Percentiles rank a stretch among this genome's conserved stretches.
These are phyloP conservation scores for Roridomyces roridus DNA, from an alignment of 768 basidiomycete species.

Conservation along the genomic window DNA sequence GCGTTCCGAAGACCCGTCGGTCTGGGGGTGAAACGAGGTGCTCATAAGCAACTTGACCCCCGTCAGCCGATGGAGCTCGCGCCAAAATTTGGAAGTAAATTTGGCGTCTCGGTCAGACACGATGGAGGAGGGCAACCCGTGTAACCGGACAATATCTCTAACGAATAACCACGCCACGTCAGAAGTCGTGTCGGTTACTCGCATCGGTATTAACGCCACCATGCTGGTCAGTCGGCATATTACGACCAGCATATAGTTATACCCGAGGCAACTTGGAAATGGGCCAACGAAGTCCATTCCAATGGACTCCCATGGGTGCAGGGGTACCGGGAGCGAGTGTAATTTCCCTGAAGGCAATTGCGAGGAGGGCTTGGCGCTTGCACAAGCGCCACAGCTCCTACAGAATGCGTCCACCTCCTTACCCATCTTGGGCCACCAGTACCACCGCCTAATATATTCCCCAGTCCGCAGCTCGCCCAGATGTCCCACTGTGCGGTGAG, in stretches of 20 bases:
- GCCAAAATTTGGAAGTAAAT: conserved; percentile 25
- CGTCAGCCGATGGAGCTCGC: conserved; percentile 25
- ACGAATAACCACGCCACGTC: conserved; percentile 13
- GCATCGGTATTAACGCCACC: neutral
- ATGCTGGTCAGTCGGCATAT: conserved; percentile 6
- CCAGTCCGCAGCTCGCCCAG: neutral
- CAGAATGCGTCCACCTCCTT: neutral
- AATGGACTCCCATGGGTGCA: conserved; percentile 33
- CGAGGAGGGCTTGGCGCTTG: neutral
- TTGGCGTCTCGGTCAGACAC: conserved; percentile 31
- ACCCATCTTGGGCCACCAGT: conserved; percentile 11
- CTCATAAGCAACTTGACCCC: conserved; percentile 40
- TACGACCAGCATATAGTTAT: conserved; percentile 20
- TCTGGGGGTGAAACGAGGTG: conserved; percentile 48
- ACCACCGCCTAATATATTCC: conserved; percentile 1
- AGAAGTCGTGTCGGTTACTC: neutral
- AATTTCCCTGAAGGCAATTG: neutral
- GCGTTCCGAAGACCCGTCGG: conserved; percentile 39
- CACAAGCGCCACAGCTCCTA: neutral
- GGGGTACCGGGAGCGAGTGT: conserved; percentile 29
- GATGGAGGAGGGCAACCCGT: conserved; percentile 25
- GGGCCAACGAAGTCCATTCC: conserved; percentile 42
- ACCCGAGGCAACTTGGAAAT: conserved; percentile 29
- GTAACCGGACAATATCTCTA: conserved; percentile 13
- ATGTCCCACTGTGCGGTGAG: neutral